These are phyloP conservation scores for Collybiopsis confluens DNA, from an alignment of 768 basidiomycete species.

Conservation along the genomic window DNA sequence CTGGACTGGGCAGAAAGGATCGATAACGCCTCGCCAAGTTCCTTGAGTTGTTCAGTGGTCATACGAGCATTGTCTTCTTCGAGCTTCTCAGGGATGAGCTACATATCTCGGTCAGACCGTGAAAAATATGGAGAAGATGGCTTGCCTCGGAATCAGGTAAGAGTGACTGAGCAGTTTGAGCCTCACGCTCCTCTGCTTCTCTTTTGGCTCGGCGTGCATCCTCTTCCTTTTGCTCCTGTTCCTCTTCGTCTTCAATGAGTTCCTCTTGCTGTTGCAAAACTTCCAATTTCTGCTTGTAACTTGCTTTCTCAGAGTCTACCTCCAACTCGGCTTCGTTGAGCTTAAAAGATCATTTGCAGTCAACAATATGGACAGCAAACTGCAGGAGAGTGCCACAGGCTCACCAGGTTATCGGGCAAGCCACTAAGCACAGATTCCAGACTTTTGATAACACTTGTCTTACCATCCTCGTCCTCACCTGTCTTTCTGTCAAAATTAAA, in stretches of 20 bases:
- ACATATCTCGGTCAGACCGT: neutral
- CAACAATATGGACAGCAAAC: constrained; percentile 1
- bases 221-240: constrained; percentile 95
- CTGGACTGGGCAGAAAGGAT: constrained; percentile 91
- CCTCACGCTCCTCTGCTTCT: constrained; percentile 76
- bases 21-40: constrained; percentile 86
- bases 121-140: neutral
- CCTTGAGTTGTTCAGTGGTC: constrained; percentile 94
- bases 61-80: constrained; percentile 78
- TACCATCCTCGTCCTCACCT: constrained; percentile 76
- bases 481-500: constrained; percentile 86
- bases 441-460: constrained; percentile 72
- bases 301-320: constrained; percentile 89
- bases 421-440: constrained; percentile 89
- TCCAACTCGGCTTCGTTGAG: constrained; percentile 96
- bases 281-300: constrained; percentile 97
- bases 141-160: constrained; percentile 87
- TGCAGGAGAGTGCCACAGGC: constrained; percentile 22
- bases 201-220: constrained; percentile 83
- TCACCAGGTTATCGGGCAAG: constrained; percentile 89
- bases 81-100: constrained; percentile 61
- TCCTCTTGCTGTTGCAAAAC: constrained; percentile 98
- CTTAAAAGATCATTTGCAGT: constrained; percentile 35
- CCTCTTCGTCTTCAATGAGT: constrained; percentile 98
- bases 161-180: constrained; percentile 73